Evolutionary conservation across 371 early-diverging fungal species (phyloP).

Genomic region (Rhizopus sp.): DNA sequence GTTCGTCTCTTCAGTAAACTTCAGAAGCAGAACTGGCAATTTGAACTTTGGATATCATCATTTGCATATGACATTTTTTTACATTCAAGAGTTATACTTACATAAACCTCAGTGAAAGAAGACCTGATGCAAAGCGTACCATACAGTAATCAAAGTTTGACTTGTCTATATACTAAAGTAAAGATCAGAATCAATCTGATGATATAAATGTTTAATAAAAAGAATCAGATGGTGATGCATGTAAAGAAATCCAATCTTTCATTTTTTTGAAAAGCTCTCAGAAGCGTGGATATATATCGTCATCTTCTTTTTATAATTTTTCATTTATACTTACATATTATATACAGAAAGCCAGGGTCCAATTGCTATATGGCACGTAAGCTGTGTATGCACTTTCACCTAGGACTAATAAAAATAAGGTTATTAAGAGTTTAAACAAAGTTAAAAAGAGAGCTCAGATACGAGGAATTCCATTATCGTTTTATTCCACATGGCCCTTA

Average conservation of each 20-base stretch:
- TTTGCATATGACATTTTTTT: conserved; percentile 22
- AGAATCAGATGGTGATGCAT: conserved; percentile 56
- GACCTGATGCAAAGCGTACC: conserved; percentile 8
- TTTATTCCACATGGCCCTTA: conserved; percentile 27
- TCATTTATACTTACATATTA: neutral
- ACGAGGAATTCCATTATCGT: conserved; percentile 43
- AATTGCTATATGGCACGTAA: neutral
- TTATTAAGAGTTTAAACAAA: too few relatives aligned
- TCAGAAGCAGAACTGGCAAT: conserved; percentile 54
- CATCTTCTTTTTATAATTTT: conserved; percentile 22
- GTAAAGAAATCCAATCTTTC: conserved; percentile 35
- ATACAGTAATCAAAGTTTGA: neutral
- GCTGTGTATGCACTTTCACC: too few relatives aligned
- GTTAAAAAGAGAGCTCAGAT: conserved; percentile 28
- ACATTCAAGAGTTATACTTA: neutral
- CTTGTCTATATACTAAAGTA: neutral
- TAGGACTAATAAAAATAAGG: too few relatives aligned
- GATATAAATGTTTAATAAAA: conserved; percentile 6
- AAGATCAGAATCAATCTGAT: neutral
- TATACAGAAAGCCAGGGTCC: conserved; percentile 6
- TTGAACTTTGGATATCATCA: conserved; percentile 31
- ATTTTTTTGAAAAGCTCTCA: conserved; percentile 34
- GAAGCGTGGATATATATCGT: conserved; percentile 30
- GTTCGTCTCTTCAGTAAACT: conserved; percentile 30
- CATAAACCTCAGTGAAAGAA: neutral